phyloP scores from a whole-genome alignment of 2,329 filamentous ascomycete genomes.

The Curvularia eragrostidis region DNA sequence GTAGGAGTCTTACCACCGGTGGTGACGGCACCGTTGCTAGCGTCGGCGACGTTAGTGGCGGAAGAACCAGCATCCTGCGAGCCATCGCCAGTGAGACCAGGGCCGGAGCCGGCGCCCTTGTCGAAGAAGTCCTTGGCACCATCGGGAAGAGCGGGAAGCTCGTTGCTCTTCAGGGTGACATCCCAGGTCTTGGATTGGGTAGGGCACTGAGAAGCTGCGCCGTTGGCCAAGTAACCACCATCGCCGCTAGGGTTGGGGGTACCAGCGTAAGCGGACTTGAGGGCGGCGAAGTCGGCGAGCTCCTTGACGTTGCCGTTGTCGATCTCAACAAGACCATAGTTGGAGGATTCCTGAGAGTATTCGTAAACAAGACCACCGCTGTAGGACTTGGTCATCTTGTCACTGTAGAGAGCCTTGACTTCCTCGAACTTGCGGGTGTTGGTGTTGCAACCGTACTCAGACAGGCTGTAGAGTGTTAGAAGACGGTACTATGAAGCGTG shows the following conservation, averaged over 20 bases:
- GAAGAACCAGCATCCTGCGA: slow-evolving; percentile 62
- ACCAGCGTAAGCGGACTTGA: slow-evolving; percentile 59
- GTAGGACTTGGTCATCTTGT: slow-evolving; percentile 86
- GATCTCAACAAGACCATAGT: slow-evolving; percentile 77
- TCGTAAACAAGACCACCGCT: slow-evolving; percentile 97
- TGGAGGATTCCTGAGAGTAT: slow-evolving; percentile 74
- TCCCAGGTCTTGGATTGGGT: slow-evolving; percentile 62
- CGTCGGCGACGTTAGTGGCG: slow-evolving; percentile 53
- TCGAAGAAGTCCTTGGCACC: slow-evolving; percentile 64
- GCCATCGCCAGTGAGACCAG: slow-evolving; percentile 63
- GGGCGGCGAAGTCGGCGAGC: slow-evolving; percentile 66
- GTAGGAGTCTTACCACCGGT: slow-evolving; percentile 34
- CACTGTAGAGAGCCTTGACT: slow-evolving; percentile 77
- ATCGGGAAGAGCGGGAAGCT: slow-evolving; percentile 65
- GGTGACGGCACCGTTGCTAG: slow-evolving; percentile 58
- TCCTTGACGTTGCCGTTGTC: slow-evolving; percentile 62
- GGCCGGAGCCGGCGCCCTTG: slow-evolving; percentile 63
- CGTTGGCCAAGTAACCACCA: slow-evolving; percentile 65
- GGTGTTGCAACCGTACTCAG: slow-evolving; percentile 89
- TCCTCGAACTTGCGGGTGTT: slow-evolving; percentile 84
- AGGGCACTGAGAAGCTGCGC: slow-evolving; percentile 62
- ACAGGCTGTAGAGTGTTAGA: slow-evolving; percentile 63
- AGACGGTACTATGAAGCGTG: not conserved
- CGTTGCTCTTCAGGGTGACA: slow-evolving; percentile 53
- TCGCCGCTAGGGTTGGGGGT: slow-evolving; percentile 62